Percentiles rank a stretch among this genome's conserved stretches.
Conservation (phyloP, 257 asterid genomes). For the Forsythia suspensa region DNA sequence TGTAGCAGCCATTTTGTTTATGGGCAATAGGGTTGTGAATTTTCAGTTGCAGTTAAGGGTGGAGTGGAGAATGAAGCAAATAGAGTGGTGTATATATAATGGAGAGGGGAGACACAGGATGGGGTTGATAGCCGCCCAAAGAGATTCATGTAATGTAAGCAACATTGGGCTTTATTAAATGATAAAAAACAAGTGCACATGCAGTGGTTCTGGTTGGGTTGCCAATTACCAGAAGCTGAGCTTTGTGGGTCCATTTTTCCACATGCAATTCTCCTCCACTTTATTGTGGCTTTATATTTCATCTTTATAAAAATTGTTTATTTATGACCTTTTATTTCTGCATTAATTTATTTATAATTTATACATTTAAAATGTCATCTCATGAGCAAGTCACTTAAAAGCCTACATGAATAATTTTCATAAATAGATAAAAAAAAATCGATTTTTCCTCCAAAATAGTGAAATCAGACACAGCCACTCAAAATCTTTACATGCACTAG, state of each 20-base stretch:
- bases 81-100: slow-evolving; percentile 18
- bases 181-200: slow-evolving; percentile 22
- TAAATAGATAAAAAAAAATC: too few relatives aligned
- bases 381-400: background rate
- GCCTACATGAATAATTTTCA: background rate
- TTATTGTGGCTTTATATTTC: background rate
- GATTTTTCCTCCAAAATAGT: too few relatives aligned
- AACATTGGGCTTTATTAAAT: background rate
- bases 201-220: slow-evolving; percentile 22
- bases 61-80: background rate
- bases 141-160: background rate
- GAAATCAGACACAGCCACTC: too few relatives aligned
- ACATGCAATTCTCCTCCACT: slow-evolving; percentile 23
- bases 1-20: background rate
- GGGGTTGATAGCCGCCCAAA: slow-evolving; percentile 23
- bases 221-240: slow-evolving; percentile 18
- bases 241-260: slow-evolving; percentile 27
- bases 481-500: too few relatives aligned
- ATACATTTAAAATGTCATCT: background rate
- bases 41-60: background rate
- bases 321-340: background rate
- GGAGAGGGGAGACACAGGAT: slow-evolving; percentile 13
- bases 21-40: background rate
- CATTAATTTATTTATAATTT: background rate
- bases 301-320: background rate